Conservation (phyloP, 2,329 filamentous ascomycete species). For the Aureobasidium sp. region DNA sequence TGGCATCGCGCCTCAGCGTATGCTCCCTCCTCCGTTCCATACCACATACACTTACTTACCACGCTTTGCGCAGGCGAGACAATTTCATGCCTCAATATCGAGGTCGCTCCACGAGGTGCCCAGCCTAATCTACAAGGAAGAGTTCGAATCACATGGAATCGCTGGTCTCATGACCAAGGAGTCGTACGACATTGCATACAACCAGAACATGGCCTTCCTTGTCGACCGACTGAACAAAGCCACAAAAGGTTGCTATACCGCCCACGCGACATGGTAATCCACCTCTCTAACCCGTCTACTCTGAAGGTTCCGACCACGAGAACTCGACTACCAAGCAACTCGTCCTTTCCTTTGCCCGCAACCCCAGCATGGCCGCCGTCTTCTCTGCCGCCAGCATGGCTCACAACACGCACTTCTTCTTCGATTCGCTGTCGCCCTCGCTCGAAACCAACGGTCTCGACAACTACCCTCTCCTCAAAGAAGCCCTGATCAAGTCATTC, state of each 20-base stretch:
- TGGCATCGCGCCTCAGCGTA: neutral
- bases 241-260: constrained; percentile 55
- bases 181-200: constrained; percentile 73
- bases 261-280: neutral
- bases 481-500: constrained; percentile 63
- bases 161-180: constrained; percentile 58
- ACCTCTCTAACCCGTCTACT: neutral
- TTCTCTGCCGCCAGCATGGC: constrained; percentile 98
- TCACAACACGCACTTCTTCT: constrained; percentile 86
- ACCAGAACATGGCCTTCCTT: constrained; percentile 69
- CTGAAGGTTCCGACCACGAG: constrained; percentile 57
- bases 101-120: constrained; percentile 15
- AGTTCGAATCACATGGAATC: constrained; percentile 11
- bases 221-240: constrained; percentile 69
- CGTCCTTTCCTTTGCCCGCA: constrained; percentile 67
- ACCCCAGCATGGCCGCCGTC: constrained; percentile 66
- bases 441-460: constrained; percentile 32
- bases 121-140: constrained; percentile 9
- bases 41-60: neutral
- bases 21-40: neutral
- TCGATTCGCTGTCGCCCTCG: constrained; percentile 39
- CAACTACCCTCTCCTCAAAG: constrained; percentile 52
- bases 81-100: constrained; percentile 8
- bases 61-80: constrained; percentile 8
- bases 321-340: constrained; percentile 59